Evolutionary conservation across 495 filamentous ascomycete genomes (phyloP).

Genomic region (Stereocaulon alpinum): DNA sequence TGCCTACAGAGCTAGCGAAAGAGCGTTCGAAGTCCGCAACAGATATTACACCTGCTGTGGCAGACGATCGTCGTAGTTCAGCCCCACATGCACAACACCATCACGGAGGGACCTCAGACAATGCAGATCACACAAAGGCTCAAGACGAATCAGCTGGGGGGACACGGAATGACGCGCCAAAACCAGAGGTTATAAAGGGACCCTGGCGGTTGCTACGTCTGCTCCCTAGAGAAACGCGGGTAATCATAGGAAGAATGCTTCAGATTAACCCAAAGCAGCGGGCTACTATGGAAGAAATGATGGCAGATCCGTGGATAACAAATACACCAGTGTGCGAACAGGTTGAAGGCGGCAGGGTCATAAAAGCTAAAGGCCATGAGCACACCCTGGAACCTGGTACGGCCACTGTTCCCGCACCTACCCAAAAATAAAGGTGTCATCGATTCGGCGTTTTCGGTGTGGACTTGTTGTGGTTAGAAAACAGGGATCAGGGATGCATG

Average conservation of each 20-base stretch:
- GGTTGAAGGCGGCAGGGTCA: constrained; percentile 44
- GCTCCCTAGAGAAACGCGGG: constrained; percentile 77
- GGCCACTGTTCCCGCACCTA: constrained; percentile 33
- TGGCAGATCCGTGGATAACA: constrained; percentile 82
- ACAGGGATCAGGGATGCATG: not conserved
- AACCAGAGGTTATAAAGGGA: constrained; percentile 74
- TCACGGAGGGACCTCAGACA: constrained; percentile 17
- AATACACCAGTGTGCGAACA: constrained; percentile 55
- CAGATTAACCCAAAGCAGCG: constrained; percentile 77
- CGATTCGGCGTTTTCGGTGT: not conserved
- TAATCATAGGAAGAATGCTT: constrained; percentile 87
- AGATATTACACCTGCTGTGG: constrained; percentile 3
- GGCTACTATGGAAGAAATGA: constrained; percentile 73
- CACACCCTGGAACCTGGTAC: constrained; percentile 54
- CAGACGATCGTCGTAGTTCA: constrained; percentile 15
- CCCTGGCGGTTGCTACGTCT: constrained; percentile 90
- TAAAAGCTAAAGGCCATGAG: constrained; percentile 45
- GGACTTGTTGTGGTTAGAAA: not conserved
- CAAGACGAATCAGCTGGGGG: constrained; percentile 34
- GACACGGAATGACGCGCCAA: constrained; percentile 27
- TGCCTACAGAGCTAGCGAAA: constrained; percentile 33
- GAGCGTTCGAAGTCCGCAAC: constrained; percentile 23
- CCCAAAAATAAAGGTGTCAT: constrained; percentile 26
- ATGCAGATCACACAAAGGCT: constrained; percentile 21
- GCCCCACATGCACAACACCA: constrained; percentile 25